phyloP scores from a whole-genome alignment of 306 rosid species.

The Glycyrrhiza uralensis region DNA sequence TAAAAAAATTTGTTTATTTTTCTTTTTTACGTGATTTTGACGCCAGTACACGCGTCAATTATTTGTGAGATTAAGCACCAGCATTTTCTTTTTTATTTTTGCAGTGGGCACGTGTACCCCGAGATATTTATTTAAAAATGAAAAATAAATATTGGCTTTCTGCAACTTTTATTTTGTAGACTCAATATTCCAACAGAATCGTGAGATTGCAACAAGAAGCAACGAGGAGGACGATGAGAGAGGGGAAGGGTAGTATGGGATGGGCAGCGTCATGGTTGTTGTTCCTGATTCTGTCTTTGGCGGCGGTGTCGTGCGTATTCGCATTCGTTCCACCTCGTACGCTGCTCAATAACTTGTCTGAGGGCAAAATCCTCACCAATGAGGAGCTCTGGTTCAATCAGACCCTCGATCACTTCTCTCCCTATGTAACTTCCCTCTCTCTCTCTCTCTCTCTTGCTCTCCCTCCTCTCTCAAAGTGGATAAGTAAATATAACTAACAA shows the following conservation, averaged over 20 bases:
- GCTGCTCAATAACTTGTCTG: constrained; percentile 37
- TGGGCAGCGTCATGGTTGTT: constrained; percentile 20
- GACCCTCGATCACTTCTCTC: constrained; percentile 88
- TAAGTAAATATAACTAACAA: no score
- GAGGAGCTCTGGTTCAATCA: constrained; percentile 69
- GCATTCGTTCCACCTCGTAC: constrained; percentile 46
- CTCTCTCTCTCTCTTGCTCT: no score
- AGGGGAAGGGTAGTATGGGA: no score
- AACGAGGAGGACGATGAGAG: constrained; percentile 2
- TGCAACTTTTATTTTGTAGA: neutral
- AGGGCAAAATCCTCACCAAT: constrained; percentile 33
- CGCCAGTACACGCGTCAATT: no score
- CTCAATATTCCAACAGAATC: neutral
- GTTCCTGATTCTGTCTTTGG: constrained; percentile 30
- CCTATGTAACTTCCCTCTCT: constrained; percentile 45
- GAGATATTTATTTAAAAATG: no score
- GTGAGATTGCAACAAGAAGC: neutral
- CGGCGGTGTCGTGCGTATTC: constrained; percentile 33
- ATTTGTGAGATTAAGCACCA: no score
- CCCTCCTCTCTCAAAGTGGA: no score
- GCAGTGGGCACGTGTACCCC: no score
- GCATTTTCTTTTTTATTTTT: no score
- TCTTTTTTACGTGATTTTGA: no score
- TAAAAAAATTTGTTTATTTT: no score
- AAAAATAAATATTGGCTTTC: no score